Conservation (phyloP, 305 asterid species). For the Rubia tinctorum region DNA sequence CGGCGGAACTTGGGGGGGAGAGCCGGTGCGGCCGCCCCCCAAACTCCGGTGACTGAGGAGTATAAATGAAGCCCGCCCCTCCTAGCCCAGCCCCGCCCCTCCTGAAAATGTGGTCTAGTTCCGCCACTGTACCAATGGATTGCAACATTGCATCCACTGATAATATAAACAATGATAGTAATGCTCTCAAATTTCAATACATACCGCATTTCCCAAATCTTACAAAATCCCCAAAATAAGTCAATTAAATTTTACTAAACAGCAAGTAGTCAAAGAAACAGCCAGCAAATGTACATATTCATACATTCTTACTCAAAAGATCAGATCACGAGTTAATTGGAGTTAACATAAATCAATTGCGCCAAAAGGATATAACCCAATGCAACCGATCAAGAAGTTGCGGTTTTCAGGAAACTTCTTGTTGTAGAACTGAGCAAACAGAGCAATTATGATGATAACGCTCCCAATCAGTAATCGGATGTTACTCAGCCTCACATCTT, state of each 20-base stretch:
- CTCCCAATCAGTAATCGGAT: conserved; percentile 62
- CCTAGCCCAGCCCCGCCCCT: too few species aligned
- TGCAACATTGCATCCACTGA: neutral
- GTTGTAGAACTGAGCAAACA: conserved; percentile 88
- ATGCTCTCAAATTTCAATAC: neutral
- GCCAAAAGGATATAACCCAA: conserved; percentile 71
- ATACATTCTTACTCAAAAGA: neutral
- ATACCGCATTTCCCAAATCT: neutral
- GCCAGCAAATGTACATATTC: neutral
- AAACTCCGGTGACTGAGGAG: too few species aligned
- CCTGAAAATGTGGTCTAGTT: too few species aligned
- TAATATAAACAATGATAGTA: neutral
- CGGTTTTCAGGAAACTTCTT: conserved; percentile 83
- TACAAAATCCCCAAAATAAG: neutral
- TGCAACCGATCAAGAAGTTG: conserved; percentile 78
- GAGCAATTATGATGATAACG: conserved; percentile 62
- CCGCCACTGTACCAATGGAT: neutral
- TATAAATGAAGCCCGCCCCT: too few species aligned
- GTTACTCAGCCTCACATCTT: conserved; percentile 80
- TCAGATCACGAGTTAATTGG: neutral
- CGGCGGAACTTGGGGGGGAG: too few species aligned
- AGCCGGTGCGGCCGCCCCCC: too few species aligned
- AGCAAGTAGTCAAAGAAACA: neutral
- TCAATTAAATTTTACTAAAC: neutral
- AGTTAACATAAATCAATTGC: neutral